Base-by-base conservation (phyloP, 164 flowering plant species). In the Stephania cephalantha region DNA sequence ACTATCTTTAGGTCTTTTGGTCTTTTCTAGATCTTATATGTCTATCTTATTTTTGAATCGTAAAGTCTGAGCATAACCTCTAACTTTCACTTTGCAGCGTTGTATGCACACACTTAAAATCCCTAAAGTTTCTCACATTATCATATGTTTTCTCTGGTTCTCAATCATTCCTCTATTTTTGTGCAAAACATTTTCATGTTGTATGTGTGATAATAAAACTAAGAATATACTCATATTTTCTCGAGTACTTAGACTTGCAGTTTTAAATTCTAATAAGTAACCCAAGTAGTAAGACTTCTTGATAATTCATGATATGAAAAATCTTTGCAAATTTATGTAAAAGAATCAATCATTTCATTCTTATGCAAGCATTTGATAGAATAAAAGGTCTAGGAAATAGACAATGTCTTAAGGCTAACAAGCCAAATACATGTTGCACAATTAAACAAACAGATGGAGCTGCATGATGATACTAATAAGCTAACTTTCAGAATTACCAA, bases 281-380 rank as follows among this genome's bases (percentile, higher is more conserved):
- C 77, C 97, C 95, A 93, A 63, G 91, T 79, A 73, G 98, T 97
- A 77, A 93, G 75, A 82, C 79, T 86, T 79, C 95, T 97, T 8
- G 85, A 82, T 72, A 93, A 68, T 70, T 71, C 73, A 76, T 93
- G 91, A 86, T 91, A 93, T 65, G 98, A 93, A 65, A 93, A 78
- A 81, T 93, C 98, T 79, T 97, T 93, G 89, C 82, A 84, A 9
- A 29, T 29, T 50, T 46, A 76, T 64, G 69, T 48, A 55, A 11
- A 45, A 61, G n/a, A 61, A 8, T 61, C 22, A 61, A 61, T 61
- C 9, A n/a, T 61, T n/a, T 61, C 8, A 61, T 15, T 61, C 0
- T 1, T 61, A n/a, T 61, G 66, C n/a, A 35, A 4, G 42, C 4
- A 35, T 1, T 61, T 0, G 22, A 0, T 7, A 61, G 55, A 50